A percentile compares a stretch with the other conserved stretches of the same genome.
Conservation (phyloP, 2,329 filamentous ascomycete species). For the Aspergillus hortae region DNA sequence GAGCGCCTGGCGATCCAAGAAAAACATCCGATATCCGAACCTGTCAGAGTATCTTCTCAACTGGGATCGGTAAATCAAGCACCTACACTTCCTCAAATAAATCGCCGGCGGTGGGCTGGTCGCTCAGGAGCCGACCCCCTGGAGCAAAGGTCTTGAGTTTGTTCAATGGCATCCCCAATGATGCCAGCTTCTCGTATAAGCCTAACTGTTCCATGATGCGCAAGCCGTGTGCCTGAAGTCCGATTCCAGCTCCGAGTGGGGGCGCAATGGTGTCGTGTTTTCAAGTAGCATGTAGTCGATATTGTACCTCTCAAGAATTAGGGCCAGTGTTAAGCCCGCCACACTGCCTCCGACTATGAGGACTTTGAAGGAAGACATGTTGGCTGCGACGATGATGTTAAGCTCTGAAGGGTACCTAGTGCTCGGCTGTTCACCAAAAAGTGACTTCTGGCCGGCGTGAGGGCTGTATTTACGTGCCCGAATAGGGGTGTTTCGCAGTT, state of each 20-base stretch:
- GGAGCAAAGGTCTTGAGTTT: slow-evolving; percentile 5
- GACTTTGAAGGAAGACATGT: slow-evolving; percentile 22
- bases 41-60: too few species aligned
- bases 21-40: too few species aligned
- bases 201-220: slow-evolving; percentile 53
- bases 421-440: too few species aligned
- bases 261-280: slow-evolving; percentile 33
- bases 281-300: slow-evolving; percentile 53
- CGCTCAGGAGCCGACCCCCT: neutral
- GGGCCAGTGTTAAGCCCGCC: slow-evolving; percentile 46
- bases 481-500: too few species aligned
- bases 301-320: slow-evolving; percentile 42
- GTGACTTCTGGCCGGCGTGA: too few species aligned
- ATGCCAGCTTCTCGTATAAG: slow-evolving; percentile 24
- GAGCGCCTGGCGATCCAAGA: too few species aligned
- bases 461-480: too few species aligned
- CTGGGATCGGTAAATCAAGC: neutral
- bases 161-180: neutral
- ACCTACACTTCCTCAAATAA: slow-evolving; percentile 6
- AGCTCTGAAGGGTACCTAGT: too few species aligned
- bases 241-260: slow-evolving; percentile 48
- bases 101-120: neutral
- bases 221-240: slow-evolving; percentile 40
- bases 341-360: slow-evolving; percentile 51
- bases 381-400: neutral